Conservation (phyloP, 768 basidiomycete genomes). For the Serendipita sp. region DNA sequence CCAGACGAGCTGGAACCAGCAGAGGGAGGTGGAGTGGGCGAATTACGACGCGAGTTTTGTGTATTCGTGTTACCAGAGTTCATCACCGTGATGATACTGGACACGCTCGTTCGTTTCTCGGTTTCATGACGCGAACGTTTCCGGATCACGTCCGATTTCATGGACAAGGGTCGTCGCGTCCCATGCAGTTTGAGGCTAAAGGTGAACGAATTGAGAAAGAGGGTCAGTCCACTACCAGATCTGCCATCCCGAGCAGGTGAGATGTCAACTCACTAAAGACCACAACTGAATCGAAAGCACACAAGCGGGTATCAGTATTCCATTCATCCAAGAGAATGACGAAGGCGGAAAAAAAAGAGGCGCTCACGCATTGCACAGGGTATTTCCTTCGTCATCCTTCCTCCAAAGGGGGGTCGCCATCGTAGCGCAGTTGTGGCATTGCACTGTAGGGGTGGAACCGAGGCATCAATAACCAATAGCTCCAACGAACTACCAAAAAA, state of each 20-base stretch:
- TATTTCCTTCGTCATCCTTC: slow-evolving; percentile 83
- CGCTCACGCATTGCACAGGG: slow-evolving; percentile 77
- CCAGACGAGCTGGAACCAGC: slow-evolving; percentile 4
- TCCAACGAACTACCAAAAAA: neutral
- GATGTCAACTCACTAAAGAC: slow-evolving; percentile 41
- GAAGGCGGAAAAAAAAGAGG: slow-evolving; percentile 5
- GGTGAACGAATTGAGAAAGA: neutral
- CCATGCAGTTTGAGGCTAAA: slow-evolving; percentile 66
- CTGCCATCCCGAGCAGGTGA: neutral
- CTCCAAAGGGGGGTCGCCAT: slow-evolving; percentile 81
- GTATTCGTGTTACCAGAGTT: neutral
- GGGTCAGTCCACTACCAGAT: slow-evolving; percentile 11
- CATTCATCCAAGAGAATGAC: neutral
- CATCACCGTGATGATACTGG: slow-evolving; percentile 5
- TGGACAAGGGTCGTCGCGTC: slow-evolving; percentile 70
- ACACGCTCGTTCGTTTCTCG: slow-evolving; percentile 1
- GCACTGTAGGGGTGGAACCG: slow-evolving; percentile 29
- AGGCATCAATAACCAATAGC: too few species aligned
- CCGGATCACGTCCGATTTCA: slow-evolving; percentile 83
- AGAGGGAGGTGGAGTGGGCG: neutral
- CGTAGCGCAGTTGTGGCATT: slow-evolving; percentile 83
- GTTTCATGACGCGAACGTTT: slow-evolving; percentile 71
- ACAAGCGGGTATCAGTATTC: slow-evolving; percentile 5
- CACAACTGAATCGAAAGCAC: slow-evolving; percentile 35
- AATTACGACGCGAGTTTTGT: neutral